phyloP scores from a whole-genome alignment of 2,329 filamentous ascomycete genomes.

The Alternaria viburni region DNA sequence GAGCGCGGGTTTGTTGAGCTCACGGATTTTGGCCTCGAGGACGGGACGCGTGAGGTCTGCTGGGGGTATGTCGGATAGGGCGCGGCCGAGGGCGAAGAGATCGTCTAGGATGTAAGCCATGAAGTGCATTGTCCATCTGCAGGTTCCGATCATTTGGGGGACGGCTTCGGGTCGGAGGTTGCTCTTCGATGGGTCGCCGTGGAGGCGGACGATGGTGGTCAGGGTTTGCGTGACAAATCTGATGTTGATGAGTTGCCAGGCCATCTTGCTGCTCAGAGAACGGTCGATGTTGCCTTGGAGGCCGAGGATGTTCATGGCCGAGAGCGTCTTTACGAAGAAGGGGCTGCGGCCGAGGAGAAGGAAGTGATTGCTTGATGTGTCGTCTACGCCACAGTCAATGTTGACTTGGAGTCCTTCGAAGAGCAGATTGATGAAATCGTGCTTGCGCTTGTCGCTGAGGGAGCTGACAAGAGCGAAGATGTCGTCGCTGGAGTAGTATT shows the following conservation, averaged over 20 bases:
- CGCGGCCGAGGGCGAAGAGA: conserved; percentile 46
- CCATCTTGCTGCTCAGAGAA: conserved; percentile 73
- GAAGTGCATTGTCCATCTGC: conserved; percentile 78
- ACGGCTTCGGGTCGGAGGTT: conserved; percentile 40
- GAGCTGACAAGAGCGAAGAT: conserved; percentile 51
- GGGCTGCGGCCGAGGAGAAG: conserved; percentile 58
- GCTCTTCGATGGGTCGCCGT: conserved; percentile 58
- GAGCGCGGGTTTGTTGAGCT: conserved; percentile 45
- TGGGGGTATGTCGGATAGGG: conserved; percentile 24
- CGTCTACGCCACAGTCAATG: conserved; percentile 82
- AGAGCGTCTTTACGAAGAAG: conserved; percentile 77
- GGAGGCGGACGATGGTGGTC: conserved; percentile 60
- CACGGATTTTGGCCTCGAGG: conserved; percentile 33
- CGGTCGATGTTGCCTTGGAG: conserved; percentile 52
- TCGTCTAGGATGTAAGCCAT: conserved; percentile 63
- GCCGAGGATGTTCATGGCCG: conserved; percentile 79
- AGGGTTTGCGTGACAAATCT: conserved; percentile 70
- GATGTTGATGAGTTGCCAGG: conserved; percentile 76
- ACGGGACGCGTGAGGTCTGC: conserved; percentile 47
- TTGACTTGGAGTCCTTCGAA: conserved; percentile 58
- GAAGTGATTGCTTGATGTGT: conserved; percentile 60
- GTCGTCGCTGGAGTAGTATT: conserved; percentile 58
- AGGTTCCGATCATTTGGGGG: conserved; percentile 65
- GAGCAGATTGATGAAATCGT: conserved; percentile 68
- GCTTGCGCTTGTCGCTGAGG: conserved; percentile 35